Percentiles rank a stretch among this genome's conserved stretches.
Conservation (phyloP, 1,139 yeast genomes). For the Barnettozyma hawaiiensis region DNA sequence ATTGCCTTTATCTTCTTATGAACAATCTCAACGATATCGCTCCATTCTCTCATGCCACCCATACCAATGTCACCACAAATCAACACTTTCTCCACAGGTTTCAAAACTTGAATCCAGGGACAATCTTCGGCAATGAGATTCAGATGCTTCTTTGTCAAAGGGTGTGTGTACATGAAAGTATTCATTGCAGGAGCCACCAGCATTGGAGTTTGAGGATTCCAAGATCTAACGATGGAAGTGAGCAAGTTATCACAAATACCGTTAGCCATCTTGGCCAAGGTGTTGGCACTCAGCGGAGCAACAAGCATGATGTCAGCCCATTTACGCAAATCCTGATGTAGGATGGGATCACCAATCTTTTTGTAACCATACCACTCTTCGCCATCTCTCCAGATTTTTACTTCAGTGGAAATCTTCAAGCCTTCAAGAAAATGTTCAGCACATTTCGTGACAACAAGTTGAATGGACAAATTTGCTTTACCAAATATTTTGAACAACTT, state of each 20-base stretch:
- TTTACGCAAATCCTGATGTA: slow-evolving; percentile 83
- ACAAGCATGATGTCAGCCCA: slow-evolving; percentile 94
- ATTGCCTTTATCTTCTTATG: slow-evolving; percentile 41
- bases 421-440: slow-evolving; percentile 83
- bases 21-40: slow-evolving; percentile 77
- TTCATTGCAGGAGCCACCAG: slow-evolving; percentile 97
- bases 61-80: slow-evolving; percentile 96
- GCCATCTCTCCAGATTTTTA: slow-evolving; percentile 88
- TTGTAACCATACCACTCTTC: slow-evolving; percentile 79
- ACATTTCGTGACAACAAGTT: slow-evolving; percentile 75
- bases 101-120: slow-evolving; percentile 73
- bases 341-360: slow-evolving; percentile 52
- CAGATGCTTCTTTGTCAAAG: slow-evolving; percentile 82
- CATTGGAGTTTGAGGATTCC: slow-evolving; percentile 89
- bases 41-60: slow-evolving; percentile 99
- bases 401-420: slow-evolving; percentile 70
- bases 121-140: slow-evolving; percentile 52
- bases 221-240: slow-evolving; percentile 79
- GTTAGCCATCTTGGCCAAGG: slow-evolving; percentile 82
- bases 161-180: slow-evolving; percentile 92
- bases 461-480: slow-evolving; percentile 66
- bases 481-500: slow-evolving; percentile 75
- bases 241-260: slow-evolving; percentile 88
- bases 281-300: slow-evolving; percentile 92
- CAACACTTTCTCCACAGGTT: slow-evolving; percentile 89